A percentile compares a stretch with the other conserved stretches of the same genome.
These are phyloP conservation scores for Heimioporus sp. DNA, from an alignment of 768 basidiomycete species.

Conservation along the genomic window DNA sequence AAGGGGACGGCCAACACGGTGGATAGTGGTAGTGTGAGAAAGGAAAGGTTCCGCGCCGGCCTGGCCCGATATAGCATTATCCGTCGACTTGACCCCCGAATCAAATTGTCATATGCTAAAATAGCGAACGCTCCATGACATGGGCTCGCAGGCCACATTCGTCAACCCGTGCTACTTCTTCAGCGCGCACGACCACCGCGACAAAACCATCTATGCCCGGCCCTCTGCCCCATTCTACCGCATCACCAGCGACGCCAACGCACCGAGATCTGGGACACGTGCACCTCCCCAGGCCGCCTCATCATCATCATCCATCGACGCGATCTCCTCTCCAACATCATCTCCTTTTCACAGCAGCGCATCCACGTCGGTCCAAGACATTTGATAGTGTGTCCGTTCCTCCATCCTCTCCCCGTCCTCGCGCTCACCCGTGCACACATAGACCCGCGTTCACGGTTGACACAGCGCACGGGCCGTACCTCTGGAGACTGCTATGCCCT, in stretches of 20 bases:
- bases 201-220: conserved; percentile 17
- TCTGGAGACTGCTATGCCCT: conserved; percentile 23
- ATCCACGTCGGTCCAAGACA: conserved; percentile 18
- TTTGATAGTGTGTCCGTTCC: conserved; percentile 24
- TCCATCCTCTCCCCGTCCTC: background rate
- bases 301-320: conserved; percentile 27
- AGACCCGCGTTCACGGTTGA: conserved; percentile 21
- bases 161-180: conserved; percentile 25
- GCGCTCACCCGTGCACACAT: background rate
- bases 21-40: background rate
- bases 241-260: conserved; percentile 18
- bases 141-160: conserved; percentile 29
- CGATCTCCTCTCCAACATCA: conserved; percentile 25
- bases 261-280: conserved; percentile 16
- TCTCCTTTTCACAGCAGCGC: conserved; percentile 24
- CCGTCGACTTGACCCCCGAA: too few relatives aligned
- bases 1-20: conserved; percentile 7
- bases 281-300: conserved; percentile 4
- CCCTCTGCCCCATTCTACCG: conserved; percentile 24
- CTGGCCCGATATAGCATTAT: too few relatives aligned
- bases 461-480: conserved; percentile 21
- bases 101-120: too few relatives aligned
- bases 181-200: conserved; percentile 15
- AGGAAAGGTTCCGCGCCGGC: too few relatives aligned
- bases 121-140: background rate